Conservation (phyloP, 768 basidiomycete genomes). For the Holtermannia corniformis region DNA sequence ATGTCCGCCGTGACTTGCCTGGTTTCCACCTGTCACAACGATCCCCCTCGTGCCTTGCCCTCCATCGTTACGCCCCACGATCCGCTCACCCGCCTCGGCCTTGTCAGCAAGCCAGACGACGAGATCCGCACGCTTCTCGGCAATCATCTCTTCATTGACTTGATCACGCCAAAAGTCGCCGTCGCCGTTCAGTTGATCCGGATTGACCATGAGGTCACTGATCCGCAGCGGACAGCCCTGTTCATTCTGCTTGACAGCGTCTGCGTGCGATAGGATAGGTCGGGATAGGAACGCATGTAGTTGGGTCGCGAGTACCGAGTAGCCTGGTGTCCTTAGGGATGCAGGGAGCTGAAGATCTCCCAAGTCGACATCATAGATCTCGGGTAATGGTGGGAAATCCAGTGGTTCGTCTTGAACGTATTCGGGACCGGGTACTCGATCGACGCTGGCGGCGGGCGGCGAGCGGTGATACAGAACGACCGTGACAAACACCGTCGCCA, state of each 20-base stretch:
- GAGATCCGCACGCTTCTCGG: slow-evolving; percentile 24
- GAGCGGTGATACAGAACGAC: no score
- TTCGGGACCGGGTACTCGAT: no score
- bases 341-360: slow-evolving; percentile 1
- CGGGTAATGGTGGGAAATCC: neutral
- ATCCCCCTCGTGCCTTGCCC: slow-evolving; percentile 34
- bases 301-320: slow-evolving; percentile 4
- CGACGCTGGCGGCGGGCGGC: no score
- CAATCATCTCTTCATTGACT: slow-evolving; percentile 27
- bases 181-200: slow-evolving; percentile 41
- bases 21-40: slow-evolving; percentile 43
- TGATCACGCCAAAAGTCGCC: slow-evolving; percentile 34
- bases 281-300: slow-evolving; percentile 33
- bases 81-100: slow-evolving; percentile 22
- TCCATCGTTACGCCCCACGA: slow-evolving; percentile 15
- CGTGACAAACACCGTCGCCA: no score
- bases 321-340: slow-evolving; percentile 2
- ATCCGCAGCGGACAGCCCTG: slow-evolving; percentile 34
- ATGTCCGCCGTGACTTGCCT: slow-evolving; percentile 16
- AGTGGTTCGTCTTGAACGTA: no score
- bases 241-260: slow-evolving; percentile 19
- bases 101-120: slow-evolving; percentile 31
- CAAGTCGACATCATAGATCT: neutral
- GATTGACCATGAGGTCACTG: slow-evolving; percentile 39
- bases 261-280: slow-evolving; percentile 26